Base-by-base conservation (phyloP, 148 eudicot genomes). In the Chenopodium suecicum region DNA sequence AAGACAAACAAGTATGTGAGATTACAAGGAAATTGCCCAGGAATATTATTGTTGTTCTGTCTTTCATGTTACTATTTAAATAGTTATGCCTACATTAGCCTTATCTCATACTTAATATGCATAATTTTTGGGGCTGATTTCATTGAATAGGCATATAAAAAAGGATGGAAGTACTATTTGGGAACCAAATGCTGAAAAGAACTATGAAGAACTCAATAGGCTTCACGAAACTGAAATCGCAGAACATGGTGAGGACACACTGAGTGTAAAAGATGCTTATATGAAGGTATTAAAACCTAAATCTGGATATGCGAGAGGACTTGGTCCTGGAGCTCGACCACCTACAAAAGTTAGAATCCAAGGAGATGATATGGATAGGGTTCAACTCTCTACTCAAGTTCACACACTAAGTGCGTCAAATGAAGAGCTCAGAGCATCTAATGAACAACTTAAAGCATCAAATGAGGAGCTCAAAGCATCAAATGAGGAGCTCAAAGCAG, bases 241-340 rank as follows among this genome's bases (percentile, higher is more conserved):
- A 54, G 37, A 17, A 13, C 54, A 37, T 72, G 75, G 54, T 72
- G 22, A 72, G 19, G 75, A 44, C 44, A 41, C 75, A 37, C 54
- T 72, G 4, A 31, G 31, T 41, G 75, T 72, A 0, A 72, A 72
- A 72, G 50, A 41, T 37, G 75, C 75, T 37, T 72, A 31, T 14
- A 70, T 70, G 16, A 19, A 70, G 73, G 73, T 70, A 32, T 70
- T 70, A 32, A 32, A 70, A 47, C 75, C 14, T 3, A 44, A 41
- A 46, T 72, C 54, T 41, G 29, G 54, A 14, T 72, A 44, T 72
- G 29, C 44, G 47, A 71, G 74, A 44, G 74, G 74, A 7, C 48
- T 71, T 71, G 74, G 74, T 71, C 74, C 74, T 20, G 74, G 74
- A 12, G 74, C 74, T 34, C 74, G 74, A 8, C 41, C 37, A 69